Evolutionary conservation across 2,329 filamentous ascomycete genomes (phyloP), one percentile per base, ranked within the genome.

Genomic region (Alternaria conjuncta): DNA sequence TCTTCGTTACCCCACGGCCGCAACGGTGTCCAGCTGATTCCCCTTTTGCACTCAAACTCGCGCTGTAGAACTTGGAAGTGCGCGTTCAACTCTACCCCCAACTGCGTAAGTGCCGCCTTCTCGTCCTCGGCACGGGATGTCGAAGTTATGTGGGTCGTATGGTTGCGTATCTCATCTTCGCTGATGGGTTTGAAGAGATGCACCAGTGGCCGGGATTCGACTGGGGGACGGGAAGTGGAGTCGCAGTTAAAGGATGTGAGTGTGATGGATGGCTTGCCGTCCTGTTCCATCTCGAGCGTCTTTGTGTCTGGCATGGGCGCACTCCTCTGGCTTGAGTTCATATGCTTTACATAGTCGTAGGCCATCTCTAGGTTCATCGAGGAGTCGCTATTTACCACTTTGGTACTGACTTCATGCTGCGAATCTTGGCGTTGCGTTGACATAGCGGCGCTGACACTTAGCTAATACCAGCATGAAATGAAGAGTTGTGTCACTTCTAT

Each of bases 31-130:
- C 64, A 70, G 7, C 2, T 25, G 1, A 5, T 45, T 20, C 47
- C 55, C 13, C n/a, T 57, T 36, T 49, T 66, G 41, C n/a, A 55
- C 58, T 60, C 56, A 41, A 62, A 67, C 10, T 65, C 57, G 6
- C 43, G 18, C 32, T 64, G 53, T 47, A 61, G 46, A 5, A 13
- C 6, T 9, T 41, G 25, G n/a, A 57, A 66, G 13, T 57, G 55
- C 21, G 36, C 43, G 2, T 58, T 46, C 18, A 64, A 30, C 11
- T 60, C 50, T 3, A 4, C 7, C 3, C 32, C 41, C 15, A 63
- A 23, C 41, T 41, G 44, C 10, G 13, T 21, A 12, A 54, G 23
- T 10, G 12, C 30, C 7, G 9, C 25, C 9, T 32, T 30, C 4
- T 51, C 32, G 10, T 50, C 51, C 7, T 8, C n/a, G 9, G 23